Base-by-base conservation (phyloP, 129 eudicot genomes). In the Chrysanthemum makinoi region DNA sequence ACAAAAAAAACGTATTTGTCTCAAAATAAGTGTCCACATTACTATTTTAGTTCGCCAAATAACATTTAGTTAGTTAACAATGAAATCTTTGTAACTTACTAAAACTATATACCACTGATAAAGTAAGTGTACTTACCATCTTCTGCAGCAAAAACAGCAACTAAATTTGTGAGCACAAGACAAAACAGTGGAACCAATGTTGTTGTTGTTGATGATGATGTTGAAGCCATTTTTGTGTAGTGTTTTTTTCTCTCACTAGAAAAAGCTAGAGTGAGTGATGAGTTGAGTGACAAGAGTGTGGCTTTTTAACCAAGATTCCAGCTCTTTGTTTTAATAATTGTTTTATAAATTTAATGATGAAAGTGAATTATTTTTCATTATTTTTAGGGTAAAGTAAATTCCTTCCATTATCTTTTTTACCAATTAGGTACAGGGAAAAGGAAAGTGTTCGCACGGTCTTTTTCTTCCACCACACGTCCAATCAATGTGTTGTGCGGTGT, bases 271-370 rank as follows among this genome's bases (percentile, higher is more conserved):
- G 67, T 58, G 72, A 49, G 60, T 17, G 65, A 10, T 14, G 70
- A 69, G 71, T 24, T 22, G 58, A 61, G 47, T 4, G 13, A 50
- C 28, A 66, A 24, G 72, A 70, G 68, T 47, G 72, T 54, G 65
- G 72, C 76, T 53, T 78, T 77, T 70, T 63, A 71, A 70, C 67
- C 77, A 47, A 71, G 81, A 77, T 77, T 77, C 77, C 51, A 6
- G 51, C 3, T 9, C 75, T 48, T 4, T 28, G 53, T 20, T 77
- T 52, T 70, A 70, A 77, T 77, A 62, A 77, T 69, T 69, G 18
- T 30, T 18, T 17, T 72, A 20, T 58, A 16, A 7, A n/a, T 6
- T 47, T 6, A 59, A 59, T 67, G 53, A 48, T 58, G 68, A 68
- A 59, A 58, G 20, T 19, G 59, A 76, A 69, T 59, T 69, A 69